Base-by-base conservation (phyloP, 768 basidiomycete species). In the Phlegmacium glaucopus region DNA sequence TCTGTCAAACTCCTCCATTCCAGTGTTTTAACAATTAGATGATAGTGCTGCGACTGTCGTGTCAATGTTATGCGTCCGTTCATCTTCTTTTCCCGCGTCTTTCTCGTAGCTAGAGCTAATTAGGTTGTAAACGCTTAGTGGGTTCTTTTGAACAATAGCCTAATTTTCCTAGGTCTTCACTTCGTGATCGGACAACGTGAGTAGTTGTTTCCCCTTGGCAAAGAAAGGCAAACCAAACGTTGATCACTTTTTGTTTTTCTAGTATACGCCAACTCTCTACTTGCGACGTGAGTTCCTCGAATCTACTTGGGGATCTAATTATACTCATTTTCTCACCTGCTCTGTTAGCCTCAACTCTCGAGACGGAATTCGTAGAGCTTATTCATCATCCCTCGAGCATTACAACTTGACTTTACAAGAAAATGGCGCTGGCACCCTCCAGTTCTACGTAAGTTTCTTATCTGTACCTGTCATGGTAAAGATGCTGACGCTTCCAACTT, bases 261-360 rank as follows among this genome's bases (percentile, higher is more conserved):
- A 78, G 76, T 77, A 35, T 78, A 78, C 30, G 71, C 74, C 8
- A 78, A 75, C 48, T 78, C 76, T 17, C 56, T 78, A 10, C 62
- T 78, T 5, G 56, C 56, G 10, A 52, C 57, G 57, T 58, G 27
- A 54, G 53, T 43, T 32, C 30, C n/a, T n/a, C n/a, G n/a, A n/a
- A n/a, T n/a, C 22, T 22, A 22, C 22, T 22, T 5, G 22, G 34
- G 26, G n/a, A n/a, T 11, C 32, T 18, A 26, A 32, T 15, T 26
- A 39, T 38, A 41, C 44, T n/a, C 32, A 42, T 12, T 28, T 26
- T n/a, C 37, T 22, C 22, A 22, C 22, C 22, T 22, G 3, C 22
- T 22, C 22, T 22, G 2, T 22, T 44, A 49, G 48, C 12, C 42
- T 52, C 6, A 52, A 48, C 32, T 43, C 51, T 6, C 51, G 51